Conservation (phyloP, 1,284 basidiomycete genomes). For the Sanghuangporus weigelae region DNA sequence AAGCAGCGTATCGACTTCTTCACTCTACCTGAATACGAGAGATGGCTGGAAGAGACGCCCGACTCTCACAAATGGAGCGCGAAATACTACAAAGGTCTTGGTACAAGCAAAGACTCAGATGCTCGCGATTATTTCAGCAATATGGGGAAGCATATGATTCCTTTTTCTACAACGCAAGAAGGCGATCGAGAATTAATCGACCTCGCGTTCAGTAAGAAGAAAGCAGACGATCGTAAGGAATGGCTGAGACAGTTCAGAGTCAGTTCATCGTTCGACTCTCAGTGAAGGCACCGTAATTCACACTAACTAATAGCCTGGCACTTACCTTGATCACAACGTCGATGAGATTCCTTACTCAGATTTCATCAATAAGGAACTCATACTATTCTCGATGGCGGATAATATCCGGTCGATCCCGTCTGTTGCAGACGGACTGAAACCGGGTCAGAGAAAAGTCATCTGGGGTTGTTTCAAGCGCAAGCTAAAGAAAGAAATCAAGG, state of each 20-base stretch:
- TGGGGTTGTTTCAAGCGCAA: constrained; percentile 96
- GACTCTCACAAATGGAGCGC: constrained; percentile 83
- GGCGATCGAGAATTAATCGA: constrained; percentile 92
- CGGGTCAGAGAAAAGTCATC: constrained; percentile 97
- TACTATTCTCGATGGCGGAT: constrained; percentile 99
- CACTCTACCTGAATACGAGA: constrained; percentile 95
- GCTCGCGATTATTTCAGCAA: constrained; percentile 92
- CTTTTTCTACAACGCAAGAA: constrained; percentile 78
- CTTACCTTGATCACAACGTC: constrained; percentile 88
- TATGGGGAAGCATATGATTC: constrained; percentile 92
- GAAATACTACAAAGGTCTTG: constrained; percentile 99
- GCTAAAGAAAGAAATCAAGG: constrained; percentile 89
- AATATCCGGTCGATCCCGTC: constrained; percentile 95
- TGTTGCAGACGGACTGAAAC: constrained; percentile 92
- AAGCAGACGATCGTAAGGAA: constrained; percentile 97
- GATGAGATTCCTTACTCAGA: constrained; percentile 86
- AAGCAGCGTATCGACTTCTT: constrained; percentile 87
- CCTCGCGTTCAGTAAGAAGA: constrained; percentile 99
- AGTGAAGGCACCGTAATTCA: constrained; percentile 8
- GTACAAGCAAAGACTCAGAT: constrained; percentile 86
- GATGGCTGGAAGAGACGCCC: constrained; percentile 82
- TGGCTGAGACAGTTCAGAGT: constrained; percentile 95
- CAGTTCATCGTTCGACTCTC: constrained; percentile 18
- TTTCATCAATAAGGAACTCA: constrained; percentile 98
- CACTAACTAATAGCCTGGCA: constrained; percentile 69